phyloP scores from a whole-genome alignment of 352 stramenopile species.

The Globisporangium radiosum region DNA sequence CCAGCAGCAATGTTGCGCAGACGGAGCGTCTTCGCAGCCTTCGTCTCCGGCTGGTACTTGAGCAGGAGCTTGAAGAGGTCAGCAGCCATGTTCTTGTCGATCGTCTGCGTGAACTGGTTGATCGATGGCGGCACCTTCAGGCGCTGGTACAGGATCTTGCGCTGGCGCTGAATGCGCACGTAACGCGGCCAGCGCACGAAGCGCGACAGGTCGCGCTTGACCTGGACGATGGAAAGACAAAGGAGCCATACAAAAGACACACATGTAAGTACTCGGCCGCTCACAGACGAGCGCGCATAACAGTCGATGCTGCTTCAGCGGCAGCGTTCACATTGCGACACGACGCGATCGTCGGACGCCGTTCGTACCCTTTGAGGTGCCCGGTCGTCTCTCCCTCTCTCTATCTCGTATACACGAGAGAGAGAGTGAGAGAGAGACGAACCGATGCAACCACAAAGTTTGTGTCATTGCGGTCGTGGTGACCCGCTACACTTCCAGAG shows the following conservation, averaged over 20 bases:
- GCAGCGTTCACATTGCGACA: slow-evolving; percentile 8
- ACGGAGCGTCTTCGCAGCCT: slow-evolving; percentile 96
- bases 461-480: slow-evolving; percentile 90
- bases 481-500: slow-evolving; percentile 71
- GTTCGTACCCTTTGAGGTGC: slow-evolving; percentile 78
- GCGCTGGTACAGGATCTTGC: slow-evolving; percentile 97
- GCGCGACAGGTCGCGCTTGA: slow-evolving; percentile 94
- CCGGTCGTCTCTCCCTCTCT: slow-evolving; percentile 14
- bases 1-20: slow-evolving; percentile 95
- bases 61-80: slow-evolving; percentile 98
- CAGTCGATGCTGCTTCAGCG: neutral
- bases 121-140: slow-evolving; percentile 98
- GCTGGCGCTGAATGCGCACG: slow-evolving; percentile 98
- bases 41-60: slow-evolving; percentile 99
- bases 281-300: neutral
- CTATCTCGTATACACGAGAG: neutral
- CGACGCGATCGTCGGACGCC: slow-evolving; percentile 12
- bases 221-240: slow-evolving; percentile 32
- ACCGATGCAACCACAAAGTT: slow-evolving; percentile 79
- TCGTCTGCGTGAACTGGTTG: slow-evolving; percentile 98
- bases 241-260: slow-evolving; percentile 4
- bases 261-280: slow-evolving; percentile 4
- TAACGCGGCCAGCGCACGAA: slow-evolving; percentile 99
- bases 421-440: neutral
- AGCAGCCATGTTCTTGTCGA: slow-evolving; percentile 98